Percentiles rank a stretch among this genome's conserved stretches.
phyloP scores from a whole-genome alignment of 2,329 filamentous ascomycete species.

The Ceratocystis colombiana region DNA sequence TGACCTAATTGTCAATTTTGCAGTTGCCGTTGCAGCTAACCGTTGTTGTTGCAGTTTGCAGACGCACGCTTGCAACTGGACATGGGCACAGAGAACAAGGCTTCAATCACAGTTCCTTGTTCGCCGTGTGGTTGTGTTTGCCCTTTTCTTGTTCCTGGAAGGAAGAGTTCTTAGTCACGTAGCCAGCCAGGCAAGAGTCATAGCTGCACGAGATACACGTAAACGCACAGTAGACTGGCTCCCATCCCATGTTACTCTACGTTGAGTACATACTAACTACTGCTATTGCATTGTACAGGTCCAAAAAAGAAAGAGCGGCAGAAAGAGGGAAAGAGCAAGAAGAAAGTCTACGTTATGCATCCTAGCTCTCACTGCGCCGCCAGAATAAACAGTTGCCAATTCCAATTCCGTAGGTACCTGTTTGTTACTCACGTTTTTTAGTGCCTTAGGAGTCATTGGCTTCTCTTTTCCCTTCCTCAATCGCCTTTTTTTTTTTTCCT shows the following conservation, averaged over 20 bases:
- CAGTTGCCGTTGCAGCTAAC: not conserved
- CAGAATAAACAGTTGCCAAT: slow-evolving; percentile 5
- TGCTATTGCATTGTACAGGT: too few species aligned
- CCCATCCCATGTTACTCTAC: too few species aligned
- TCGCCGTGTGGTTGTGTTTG: not conserved
- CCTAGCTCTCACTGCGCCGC: not conserved
- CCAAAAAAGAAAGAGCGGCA: too few species aligned
- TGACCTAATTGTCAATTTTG: not conserved
- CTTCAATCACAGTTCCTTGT: not conserved
- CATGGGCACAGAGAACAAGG: not conserved
- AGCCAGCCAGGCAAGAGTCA: not conserved
- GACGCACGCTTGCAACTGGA: not conserved
- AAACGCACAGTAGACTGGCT: not conserved
- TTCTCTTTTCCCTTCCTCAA: not conserved
- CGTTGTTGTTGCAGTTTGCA: not conserved
- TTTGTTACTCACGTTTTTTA: slow-evolving; percentile 5
- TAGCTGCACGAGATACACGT: not conserved
- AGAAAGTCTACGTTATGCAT: not conserved
- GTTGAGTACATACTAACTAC: too few species aligned
- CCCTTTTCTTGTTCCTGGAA: not conserved
- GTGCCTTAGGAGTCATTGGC: not conserved
- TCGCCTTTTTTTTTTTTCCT: not conserved
- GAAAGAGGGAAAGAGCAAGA: too few species aligned
- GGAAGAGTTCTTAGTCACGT: not conserved
- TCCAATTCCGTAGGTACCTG: not conserved